phyloP scores from a whole-genome alignment of 1,284 basidiomycete species.

The Ustilago shanxiensis region DNA sequence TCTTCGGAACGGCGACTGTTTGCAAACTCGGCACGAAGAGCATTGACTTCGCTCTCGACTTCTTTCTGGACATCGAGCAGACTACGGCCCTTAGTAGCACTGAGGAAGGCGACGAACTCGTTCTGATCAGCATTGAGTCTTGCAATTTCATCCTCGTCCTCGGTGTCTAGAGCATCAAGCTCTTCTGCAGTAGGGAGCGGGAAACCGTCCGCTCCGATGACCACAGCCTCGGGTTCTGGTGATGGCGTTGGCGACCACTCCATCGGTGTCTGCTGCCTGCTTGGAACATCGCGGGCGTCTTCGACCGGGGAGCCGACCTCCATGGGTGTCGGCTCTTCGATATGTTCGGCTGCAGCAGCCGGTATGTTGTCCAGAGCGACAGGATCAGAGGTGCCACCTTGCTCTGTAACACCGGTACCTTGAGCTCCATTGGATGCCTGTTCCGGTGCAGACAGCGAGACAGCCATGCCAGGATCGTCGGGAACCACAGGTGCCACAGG shows the following conservation, averaged over 20 bases:
- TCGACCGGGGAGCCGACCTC: not conserved
- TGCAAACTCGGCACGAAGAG: slow-evolving; percentile 84
- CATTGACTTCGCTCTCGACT: slow-evolving; percentile 90
- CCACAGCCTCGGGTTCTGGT: slow-evolving; percentile 68
- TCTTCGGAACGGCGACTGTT: slow-evolving; percentile 92
- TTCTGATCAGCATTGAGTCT: slow-evolving; percentile 74
- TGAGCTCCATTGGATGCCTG: slow-evolving; percentile 12
- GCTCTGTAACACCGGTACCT: slow-evolving; percentile 20
- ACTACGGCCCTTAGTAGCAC: slow-evolving; percentile 78
- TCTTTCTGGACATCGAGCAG: slow-evolving; percentile 79
- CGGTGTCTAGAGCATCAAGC: slow-evolving; percentile 76
- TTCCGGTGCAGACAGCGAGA: slow-evolving; percentile 27
- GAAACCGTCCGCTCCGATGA: slow-evolving; percentile 72
- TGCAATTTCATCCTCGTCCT: slow-evolving; percentile 74
- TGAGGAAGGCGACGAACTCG: slow-evolving; percentile 85
- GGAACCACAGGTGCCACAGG: too few species aligned
- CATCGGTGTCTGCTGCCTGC: slow-evolving; percentile 38
- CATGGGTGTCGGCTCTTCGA: slow-evolving; percentile 8
- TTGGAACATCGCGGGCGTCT: not conserved
- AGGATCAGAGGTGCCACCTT: slow-evolving; percentile 18
- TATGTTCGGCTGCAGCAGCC: slow-evolving; percentile 32
- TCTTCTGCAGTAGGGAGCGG: slow-evolving; percentile 85
- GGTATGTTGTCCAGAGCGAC: slow-evolving; percentile 51
- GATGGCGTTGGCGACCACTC: slow-evolving; percentile 60
- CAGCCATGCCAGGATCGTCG: slow-evolving; percentile 23